These are phyloP conservation scores for Rhizopus stolonifer DNA, from an alignment of 371 early-diverging fungal genomes.

Conservation along the genomic window DNA sequence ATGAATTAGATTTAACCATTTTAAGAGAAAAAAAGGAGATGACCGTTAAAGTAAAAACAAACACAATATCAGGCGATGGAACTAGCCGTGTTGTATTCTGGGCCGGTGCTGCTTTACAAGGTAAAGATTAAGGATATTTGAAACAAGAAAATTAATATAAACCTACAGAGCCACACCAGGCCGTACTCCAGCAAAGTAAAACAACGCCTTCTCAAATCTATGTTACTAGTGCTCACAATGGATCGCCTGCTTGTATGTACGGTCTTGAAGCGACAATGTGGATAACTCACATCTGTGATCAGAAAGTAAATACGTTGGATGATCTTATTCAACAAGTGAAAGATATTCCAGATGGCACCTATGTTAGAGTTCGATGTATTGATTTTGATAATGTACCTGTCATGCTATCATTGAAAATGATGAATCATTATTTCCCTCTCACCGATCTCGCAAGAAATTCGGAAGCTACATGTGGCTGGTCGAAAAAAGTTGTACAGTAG, in stretches of 20 bases:
- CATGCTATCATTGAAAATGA: conserved; percentile 78
- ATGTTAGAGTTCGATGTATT: conserved; percentile 82
- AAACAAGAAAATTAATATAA: background rate
- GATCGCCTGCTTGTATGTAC: conserved; percentile 84
- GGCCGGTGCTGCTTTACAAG: conserved; percentile 70
- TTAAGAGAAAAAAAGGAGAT: conserved; percentile 70
- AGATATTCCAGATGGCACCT: conserved; percentile 64
- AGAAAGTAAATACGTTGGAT: conserved; percentile 62
- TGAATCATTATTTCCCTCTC: conserved; percentile 76
- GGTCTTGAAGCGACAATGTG: conserved; percentile 80
- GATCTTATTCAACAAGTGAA: conserved; percentile 65
- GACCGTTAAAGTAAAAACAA: conserved; percentile 59
- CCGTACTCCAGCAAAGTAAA: conserved; percentile 77
- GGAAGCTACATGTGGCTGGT: background rate
- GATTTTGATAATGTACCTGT: conserved; percentile 80
- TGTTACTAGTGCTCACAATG: conserved; percentile 68
- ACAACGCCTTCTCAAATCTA: conserved; percentile 73
- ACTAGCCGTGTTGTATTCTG: conserved; percentile 71
- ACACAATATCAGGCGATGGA: conserved; percentile 65
- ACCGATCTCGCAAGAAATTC: conserved; percentile 38
- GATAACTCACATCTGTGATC: conserved; percentile 73
- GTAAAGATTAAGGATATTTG: conserved; percentile 17
- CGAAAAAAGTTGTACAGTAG: background rate
- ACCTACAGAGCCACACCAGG: conserved; percentile 74
- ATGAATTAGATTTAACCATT: conserved; percentile 61